phyloP scores from a whole-genome alignment of 129 eudicot species.

The Flaveria brownii region DNA sequence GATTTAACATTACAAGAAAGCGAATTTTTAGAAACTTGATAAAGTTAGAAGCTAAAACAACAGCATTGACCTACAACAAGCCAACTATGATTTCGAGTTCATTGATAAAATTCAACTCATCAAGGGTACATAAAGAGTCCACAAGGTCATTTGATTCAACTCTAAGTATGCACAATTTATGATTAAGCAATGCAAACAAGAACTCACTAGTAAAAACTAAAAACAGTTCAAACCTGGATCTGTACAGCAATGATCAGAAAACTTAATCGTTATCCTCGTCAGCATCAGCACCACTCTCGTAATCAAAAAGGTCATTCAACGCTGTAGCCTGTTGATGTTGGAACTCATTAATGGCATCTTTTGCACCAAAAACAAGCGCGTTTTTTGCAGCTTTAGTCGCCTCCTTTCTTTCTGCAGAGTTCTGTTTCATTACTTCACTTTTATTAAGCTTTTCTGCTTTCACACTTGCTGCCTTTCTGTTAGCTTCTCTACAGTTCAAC shows the following conservation, averaged over 20 bases:
- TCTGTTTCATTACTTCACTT: conserved; percentile 24
- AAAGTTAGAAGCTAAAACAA: neutral
- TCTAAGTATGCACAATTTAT: conserved; percentile 7
- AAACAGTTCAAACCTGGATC: neutral
- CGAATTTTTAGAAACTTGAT: no score
- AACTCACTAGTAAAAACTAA: conserved; percentile 4
- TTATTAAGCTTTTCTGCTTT: conserved; percentile 40
- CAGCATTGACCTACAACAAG: neutral
- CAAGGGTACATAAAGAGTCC: conserved; percentile 17
- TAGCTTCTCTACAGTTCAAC: conserved; percentile 71
- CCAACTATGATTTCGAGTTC: neutral
- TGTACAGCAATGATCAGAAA: conserved; percentile 1
- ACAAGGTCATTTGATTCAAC: conserved; percentile 20
- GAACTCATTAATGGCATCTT: conserved; percentile 61
- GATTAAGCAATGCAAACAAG: conserved; percentile 12
- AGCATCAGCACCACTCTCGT: conserved; percentile 31
- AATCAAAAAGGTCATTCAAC: conserved; percentile 31
- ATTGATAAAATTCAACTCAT: neutral
- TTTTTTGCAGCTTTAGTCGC: conserved; percentile 67
- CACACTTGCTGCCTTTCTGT: conserved; percentile 56
- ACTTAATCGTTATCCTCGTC: conserved; percentile 39
- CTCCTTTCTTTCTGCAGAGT: conserved; percentile 32
- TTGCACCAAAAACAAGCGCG: conserved; percentile 67
- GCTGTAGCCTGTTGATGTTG: conserved; percentile 47
- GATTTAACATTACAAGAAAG: no score